Base-by-base conservation (phyloP, 352 stramenopile species). In the Globisporangium alternatum region DNA sequence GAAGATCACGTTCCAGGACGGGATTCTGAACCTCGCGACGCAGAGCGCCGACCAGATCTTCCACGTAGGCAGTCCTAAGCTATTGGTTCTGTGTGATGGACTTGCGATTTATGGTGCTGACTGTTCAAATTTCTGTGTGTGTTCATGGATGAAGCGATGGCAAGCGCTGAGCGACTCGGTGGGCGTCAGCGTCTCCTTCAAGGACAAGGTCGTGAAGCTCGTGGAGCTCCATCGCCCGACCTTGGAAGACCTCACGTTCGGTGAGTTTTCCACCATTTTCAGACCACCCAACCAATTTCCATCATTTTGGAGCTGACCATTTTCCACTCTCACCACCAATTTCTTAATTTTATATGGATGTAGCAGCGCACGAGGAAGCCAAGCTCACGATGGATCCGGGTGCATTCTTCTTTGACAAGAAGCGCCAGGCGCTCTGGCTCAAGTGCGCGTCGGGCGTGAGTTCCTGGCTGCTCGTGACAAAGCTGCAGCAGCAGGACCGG, bases 371-470 rank as follows among this genome's bases (percentile, higher is more conserved):
- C 30, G 52, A 58, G 31, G 52, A 58, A 30, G 75, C n/a, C 57
- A 67, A 37, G 56, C n/a, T 65, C 47, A 44, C 47, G 54, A 66
- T 43, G 45, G 15, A 48, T 65, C 31, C 54, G 5, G 86, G 86
- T 1, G 64, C 65, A 0, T 95, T 90, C 63, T 85, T 92, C 75
- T 93, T 88, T 25, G 86, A 95, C 58, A 93, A 91, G 66, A 71
- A 72, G 51, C 74, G 72, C 7, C 71, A 93, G 25, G 83, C 69
- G 48, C 65, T 95, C 9, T 93, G 84, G 84, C 65, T 95, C 52
- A 81, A 81, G 56, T 91, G 83, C 35, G 69, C 66, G 7, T 43
- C 55, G n/a, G 62, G 72, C 43, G 30, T 2, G 8, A 41, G 21
- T 2, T 81, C 72, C 21, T 93, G 83, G 83, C 65, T 95, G 30